Evolutionary conservation across 2,329 filamentous ascomycete species (phyloP), one percentile per base, ranked within the genome.

Genomic region (Chaetoscypha palmicola): DNA sequence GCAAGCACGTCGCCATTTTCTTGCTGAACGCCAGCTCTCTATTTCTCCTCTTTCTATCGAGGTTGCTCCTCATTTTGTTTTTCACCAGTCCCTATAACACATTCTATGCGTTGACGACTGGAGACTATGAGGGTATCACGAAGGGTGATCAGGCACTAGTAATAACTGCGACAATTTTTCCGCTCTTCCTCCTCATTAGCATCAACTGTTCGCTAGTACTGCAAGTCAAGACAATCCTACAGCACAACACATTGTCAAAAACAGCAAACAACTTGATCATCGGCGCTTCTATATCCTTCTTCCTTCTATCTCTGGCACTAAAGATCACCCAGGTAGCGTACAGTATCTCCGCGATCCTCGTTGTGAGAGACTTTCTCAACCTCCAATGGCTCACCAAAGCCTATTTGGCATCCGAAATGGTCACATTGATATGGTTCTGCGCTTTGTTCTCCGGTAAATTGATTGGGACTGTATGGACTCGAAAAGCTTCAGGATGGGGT

Each of bases 171-270:
- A 66, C 67, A 4, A 61, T 77, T 39, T 60, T 79, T 35, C 68
- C 66, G 32, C 59, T 76, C 7, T 41, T 83, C 2, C 65, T 83
- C 44, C 64, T 76, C 33, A 59, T 72, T 33, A 70, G 69, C 38
- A 68, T 83, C 49, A 72, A 81, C 57, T 51, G 66, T 4, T 83
- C 79, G 3, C 67, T 86, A 14, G 68, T 80, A 26, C 60, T 83
- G 11, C 81, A 86, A 57, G 71, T 80, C 8, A 70, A 74, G 39
- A 76, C 79, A n/a, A 72, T 84, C 31, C 79, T 74, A 57, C 66
- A 57, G 24, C 47, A 45, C 11, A 47, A 73, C 33, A 56, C 71
- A 16, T 60, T 59, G 2, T 60, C 64, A 16, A 69, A 72, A 42
- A 68, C 71, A 23, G 56, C 58, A 41, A 20, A 64, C 2, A 26